These are phyloP conservation scores for Myxozyma mucilagina DNA, from an alignment of 805 yeast genomes.

Conservation along the genomic window DNA sequence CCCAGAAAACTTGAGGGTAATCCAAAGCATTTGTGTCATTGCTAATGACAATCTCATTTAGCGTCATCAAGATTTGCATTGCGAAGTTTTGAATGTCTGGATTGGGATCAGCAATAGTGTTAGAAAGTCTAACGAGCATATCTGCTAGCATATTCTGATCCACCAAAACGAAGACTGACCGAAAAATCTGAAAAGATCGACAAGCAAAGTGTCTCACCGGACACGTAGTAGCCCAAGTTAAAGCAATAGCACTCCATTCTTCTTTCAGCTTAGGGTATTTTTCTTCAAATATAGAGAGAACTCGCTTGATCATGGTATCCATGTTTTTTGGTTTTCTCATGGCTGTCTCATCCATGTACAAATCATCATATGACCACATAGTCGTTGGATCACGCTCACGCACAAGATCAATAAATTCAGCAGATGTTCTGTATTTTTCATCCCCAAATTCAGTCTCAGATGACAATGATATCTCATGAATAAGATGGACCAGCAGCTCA, in stretches of 20 bases:
- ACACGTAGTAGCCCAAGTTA: slow-evolving; percentile 95
- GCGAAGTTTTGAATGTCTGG: slow-evolving; percentile 93
- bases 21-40: slow-evolving; percentile 76
- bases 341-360: slow-evolving; percentile 71
- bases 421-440: slow-evolving; percentile 39
- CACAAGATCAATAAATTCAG: slow-evolving; percentile 57
- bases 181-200: slow-evolving; percentile 88
- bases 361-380: slow-evolving; percentile 85
- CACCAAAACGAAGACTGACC: slow-evolving; percentile 75
- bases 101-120: slow-evolving; percentile 87
- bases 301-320: slow-evolving; percentile 69
- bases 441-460: slow-evolving; percentile 44
- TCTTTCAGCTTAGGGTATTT: slow-evolving; percentile 55
- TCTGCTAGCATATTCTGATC: slow-evolving; percentile 89
- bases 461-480: slow-evolving; percentile 62
- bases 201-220: slow-evolving; percentile 97
- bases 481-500: slow-evolving; percentile 67
- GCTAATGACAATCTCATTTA: slow-evolving; percentile 89
- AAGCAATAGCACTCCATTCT: slow-evolving; percentile 81
- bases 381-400: slow-evolving; percentile 53
- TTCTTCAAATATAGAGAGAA: slow-evolving; percentile 56
- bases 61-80: slow-evolving; percentile 94
- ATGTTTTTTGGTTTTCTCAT: slow-evolving; percentile 83
- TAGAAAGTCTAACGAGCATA: slow-evolving; percentile 88
- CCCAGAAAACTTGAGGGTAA: slow-evolving; percentile 95